These are phyloP conservation scores for Trametes cinnabarina DNA, from an alignment of 768 basidiomycete genomes.

Conservation along the genomic window DNA sequence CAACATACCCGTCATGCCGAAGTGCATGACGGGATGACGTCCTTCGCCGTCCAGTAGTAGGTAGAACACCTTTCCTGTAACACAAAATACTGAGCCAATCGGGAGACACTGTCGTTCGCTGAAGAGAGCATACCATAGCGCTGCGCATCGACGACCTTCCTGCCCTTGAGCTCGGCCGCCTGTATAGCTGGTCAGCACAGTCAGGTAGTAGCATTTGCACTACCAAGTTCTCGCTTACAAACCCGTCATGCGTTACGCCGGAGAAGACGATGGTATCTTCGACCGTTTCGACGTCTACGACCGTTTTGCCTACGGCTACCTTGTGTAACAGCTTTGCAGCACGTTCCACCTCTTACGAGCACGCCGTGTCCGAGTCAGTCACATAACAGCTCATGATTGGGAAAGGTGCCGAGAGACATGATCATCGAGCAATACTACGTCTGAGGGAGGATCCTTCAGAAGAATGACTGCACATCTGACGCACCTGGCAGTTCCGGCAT, in stretches of 20 bases:
- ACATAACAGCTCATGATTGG: too few species aligned
- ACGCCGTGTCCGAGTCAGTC: too few species aligned
- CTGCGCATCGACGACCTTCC: slow-evolving; percentile 45
- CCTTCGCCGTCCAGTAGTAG: slow-evolving; percentile 61
- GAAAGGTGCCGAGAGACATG: too few species aligned
- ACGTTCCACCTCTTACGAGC: slow-evolving; percentile 72
- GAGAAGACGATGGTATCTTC: slow-evolving; percentile 65
- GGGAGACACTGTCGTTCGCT: too few species aligned
- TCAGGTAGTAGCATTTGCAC: neutral
- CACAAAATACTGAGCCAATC: neutral
- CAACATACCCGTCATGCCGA: slow-evolving; percentile 87
- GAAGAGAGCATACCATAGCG: slow-evolving; percentile 47
- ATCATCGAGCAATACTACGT: too few species aligned
- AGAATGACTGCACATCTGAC: neutral
- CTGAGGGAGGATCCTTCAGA: too few species aligned
- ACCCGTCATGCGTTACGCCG: slow-evolving; percentile 52
- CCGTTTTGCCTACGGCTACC: slow-evolving; percentile 51
- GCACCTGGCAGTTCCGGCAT: slow-evolving; percentile 14
- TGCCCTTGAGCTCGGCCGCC: slow-evolving; percentile 52
- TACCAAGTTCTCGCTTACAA: slow-evolving; percentile 52
- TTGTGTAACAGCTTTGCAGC: slow-evolving; percentile 56
- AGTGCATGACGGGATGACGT: slow-evolving; percentile 67
- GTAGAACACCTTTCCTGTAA: slow-evolving; percentile 63
- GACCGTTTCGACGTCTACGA: slow-evolving; percentile 53
- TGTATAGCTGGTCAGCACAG: too few species aligned